Evolutionary conservation across 129 eudicot species (phyloP), one percentile per base, ranked within the genome.

Genomic region (Flaveria bidentis): DNA sequence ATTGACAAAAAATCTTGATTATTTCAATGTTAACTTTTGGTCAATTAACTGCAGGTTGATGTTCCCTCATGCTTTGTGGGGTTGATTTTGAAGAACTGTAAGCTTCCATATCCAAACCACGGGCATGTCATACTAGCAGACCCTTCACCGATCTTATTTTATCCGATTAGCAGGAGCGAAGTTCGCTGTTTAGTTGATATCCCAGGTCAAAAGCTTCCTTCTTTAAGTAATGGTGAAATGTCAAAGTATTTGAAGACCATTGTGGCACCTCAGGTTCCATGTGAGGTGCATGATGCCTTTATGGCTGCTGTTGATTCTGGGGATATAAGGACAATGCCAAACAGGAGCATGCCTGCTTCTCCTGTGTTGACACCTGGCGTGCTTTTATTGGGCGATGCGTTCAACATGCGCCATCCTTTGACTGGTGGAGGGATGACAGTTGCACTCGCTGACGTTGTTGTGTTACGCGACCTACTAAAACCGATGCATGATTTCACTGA

Each of bases 371-470:
- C 88, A 25, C 89, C 84, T n/a, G 92, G 91, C 6, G 92, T 85
- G 81, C 91, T 33, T 69, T 81, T 87, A 45, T 78, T 87, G 81
- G 91, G 91, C 47, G 91, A 87, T 76, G 91, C 91, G 3, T 84
- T 87, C 75, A 87, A 85, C 80, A 85, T 85, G 89, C 86, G 89
- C 12, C 89, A 85, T 79, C 86, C 89, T 66, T 72, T 85, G 53
- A 84, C 88, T 13, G 91, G 91, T 66, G 91, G 91, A 74, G 91
- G 91, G 72, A 87, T 87, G 91, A 87, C 91, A 2, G 91, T 87
- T 10, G 91, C 91, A 36, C 81, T 87, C 28, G 79, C 88, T 4
- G 91, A 87, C 55, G 68, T 87, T 36, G 86, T 79, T 11, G 78
- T 87, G 47, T 56, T 87, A 17, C 78, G 75, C 12, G 72, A 84